Conservation (phyloP, 1,284 basidiomycete genomes). For the Coriolopsis trogii region DNA sequence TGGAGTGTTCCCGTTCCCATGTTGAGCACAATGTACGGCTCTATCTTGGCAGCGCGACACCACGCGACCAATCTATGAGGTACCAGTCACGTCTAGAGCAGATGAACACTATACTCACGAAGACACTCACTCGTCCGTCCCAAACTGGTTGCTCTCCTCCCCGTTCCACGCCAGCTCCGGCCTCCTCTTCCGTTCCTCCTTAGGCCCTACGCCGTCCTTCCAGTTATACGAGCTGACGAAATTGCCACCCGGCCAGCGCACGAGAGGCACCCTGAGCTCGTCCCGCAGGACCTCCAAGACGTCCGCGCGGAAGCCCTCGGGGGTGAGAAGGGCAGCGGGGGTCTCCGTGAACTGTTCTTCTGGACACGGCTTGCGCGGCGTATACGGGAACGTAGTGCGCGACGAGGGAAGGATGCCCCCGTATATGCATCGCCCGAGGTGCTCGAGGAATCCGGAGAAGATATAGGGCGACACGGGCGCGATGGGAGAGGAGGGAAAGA, state of each 20-base stretch:
- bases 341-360: conserved; percentile 31
- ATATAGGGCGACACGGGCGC: conserved; percentile 37
- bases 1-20: conserved; percentile 68
- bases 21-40: conserved; percentile 67
- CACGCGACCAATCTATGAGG: conserved; percentile 50
- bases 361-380: conserved; percentile 30
- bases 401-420: conserved; percentile 54
- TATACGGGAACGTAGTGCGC: conserved; percentile 39
- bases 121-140: conserved; percentile 51
- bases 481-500: conserved; percentile 30
- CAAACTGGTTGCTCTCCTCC: conserved; percentile 67
- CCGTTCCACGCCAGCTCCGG: conserved; percentile 71
- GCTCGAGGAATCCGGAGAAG: conserved; percentile 66
- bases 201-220: conserved; percentile 68
- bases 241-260: conserved; percentile 64
- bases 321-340: conserved; percentile 26
- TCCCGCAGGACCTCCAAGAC: conserved; percentile 53
- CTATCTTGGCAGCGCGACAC: conserved; percentile 51
- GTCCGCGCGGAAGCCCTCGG: conserved; percentile 56
- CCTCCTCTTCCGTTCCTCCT: conserved; percentile 50
- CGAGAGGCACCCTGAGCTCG: conserved; percentile 57
- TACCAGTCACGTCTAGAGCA: conserved; percentile 19
- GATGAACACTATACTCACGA: background rate
- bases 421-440: conserved; percentile 65
- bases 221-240: conserved; percentile 68